These are phyloP conservation scores for Aspergillus steynii DNA, from an alignment of 495 filamentous ascomycete species.

Conservation along the genomic window DNA sequence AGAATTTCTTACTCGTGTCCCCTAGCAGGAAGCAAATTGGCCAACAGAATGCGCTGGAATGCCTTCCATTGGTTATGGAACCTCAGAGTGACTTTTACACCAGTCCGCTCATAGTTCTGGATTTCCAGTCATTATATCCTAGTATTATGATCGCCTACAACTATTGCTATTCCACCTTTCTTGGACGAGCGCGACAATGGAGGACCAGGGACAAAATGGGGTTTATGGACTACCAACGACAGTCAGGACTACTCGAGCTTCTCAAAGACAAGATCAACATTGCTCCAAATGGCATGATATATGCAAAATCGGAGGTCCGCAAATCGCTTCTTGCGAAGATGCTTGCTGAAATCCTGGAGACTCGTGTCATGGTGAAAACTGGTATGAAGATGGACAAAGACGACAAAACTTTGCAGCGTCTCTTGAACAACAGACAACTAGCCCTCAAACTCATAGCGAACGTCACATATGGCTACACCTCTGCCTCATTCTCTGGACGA, in stretches of 20 bases:
- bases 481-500: conserved; percentile 89
- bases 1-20: conserved; percentile 88
- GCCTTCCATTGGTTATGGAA: conserved; percentile 95
- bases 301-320: conserved; percentile 78
- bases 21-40: conserved; percentile 91
- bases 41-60: conserved; percentile 91
- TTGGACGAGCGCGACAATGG: conserved; percentile 84
- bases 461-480: conserved; percentile 97
- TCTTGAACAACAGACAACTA: conserved; percentile 91
- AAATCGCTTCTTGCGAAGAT: conserved; percentile 94
- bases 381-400: conserved; percentile 96
- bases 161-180: conserved; percentile 97
- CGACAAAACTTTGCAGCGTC: conserved; percentile 79
- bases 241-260: conserved; percentile 72
- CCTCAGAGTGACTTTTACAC: conserved; percentile 93
- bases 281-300: conserved; percentile 95
- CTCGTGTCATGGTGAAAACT: conserved; percentile 95
- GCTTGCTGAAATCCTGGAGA: conserved; percentile 94
- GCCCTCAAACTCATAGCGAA: conserved; percentile 98
- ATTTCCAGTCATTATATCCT: conserved; percentile 95
- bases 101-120: conserved; percentile 84
- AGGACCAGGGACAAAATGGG: conserved; percentile 93
- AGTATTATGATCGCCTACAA: conserved; percentile 99
- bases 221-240: conserved; percentile 78
- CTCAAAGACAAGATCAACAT: conserved; percentile 89